phyloP scores from a whole-genome alignment of 306 rosid species.

The Begonia loranthoides region DNA sequence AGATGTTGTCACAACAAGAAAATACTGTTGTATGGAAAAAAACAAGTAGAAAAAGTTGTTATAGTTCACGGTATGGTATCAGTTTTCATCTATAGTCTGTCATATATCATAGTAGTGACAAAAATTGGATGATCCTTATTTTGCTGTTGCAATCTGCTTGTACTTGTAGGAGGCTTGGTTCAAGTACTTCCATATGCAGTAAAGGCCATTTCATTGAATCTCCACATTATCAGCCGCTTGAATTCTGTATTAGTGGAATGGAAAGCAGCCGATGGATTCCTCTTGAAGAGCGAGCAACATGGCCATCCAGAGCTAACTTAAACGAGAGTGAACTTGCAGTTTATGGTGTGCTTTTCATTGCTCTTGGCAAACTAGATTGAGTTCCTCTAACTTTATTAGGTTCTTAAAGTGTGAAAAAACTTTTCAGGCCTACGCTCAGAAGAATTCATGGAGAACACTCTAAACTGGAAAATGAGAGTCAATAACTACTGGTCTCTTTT shows the following conservation, averaged over 20 bases:
- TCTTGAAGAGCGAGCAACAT: constrained; percentile 36
- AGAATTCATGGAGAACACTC: constrained; percentile 52
- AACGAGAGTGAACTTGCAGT: constrained; percentile 47
- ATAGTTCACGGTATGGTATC: constrained; percentile 43
- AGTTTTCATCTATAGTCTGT: no score
- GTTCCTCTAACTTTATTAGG: not conserved
- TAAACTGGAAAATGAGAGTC: constrained; percentile 52
- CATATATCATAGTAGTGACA: no score
- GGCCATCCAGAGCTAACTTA: constrained; percentile 72
- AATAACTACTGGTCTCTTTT: constrained; percentile 82
- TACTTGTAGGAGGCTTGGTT: constrained; percentile 44
- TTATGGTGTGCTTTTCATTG: constrained; percentile 27
- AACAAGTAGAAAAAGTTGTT: constrained; percentile 49
- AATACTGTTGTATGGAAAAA: constrained; percentile 85
- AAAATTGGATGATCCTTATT: not conserved
- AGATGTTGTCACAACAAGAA: constrained; percentile 58
- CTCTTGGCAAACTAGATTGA: no score
- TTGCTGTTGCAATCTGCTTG: constrained; percentile 10
- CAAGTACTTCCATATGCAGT: constrained; percentile 54
- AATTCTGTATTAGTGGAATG: constrained; percentile 75
- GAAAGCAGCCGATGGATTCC: constrained; percentile 76
- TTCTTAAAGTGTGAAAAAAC: constrained; percentile 2
- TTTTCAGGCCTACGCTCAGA: constrained; percentile 51
- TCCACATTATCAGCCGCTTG: constrained; percentile 73
- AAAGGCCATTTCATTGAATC: constrained; percentile 63